Evolutionary conservation across 768 basidiomycete species (phyloP).

Genomic region (Coprinellus micaceus): DNA sequence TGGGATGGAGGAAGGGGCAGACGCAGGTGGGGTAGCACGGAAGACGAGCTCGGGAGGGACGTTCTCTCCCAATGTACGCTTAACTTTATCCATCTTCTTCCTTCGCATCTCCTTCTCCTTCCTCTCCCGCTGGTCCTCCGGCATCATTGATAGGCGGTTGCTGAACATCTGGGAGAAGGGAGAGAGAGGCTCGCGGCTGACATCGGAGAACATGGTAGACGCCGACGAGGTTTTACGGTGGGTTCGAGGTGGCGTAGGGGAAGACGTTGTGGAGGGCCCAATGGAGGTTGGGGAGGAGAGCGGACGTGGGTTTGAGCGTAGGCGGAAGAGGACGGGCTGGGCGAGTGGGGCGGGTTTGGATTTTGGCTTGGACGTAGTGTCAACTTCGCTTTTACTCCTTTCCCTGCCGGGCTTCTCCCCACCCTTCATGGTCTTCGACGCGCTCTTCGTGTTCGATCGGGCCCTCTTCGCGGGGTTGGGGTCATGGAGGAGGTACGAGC

Average conservation of each 20-base stretch:
- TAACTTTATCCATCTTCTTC: constrained; percentile 54
- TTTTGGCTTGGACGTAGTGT: neutral
- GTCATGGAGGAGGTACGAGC: too few relatives aligned
- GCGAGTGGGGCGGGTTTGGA: constrained; percentile 14
- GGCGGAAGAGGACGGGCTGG: constrained; percentile 27
- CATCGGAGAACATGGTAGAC: neutral
- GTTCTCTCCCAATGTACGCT: constrained; percentile 55
- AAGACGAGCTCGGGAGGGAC: constrained; percentile 55
- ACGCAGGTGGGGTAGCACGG: constrained; percentile 7
- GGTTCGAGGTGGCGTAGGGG: neutral
- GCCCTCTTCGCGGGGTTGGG: neutral
- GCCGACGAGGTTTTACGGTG: constrained; percentile 1
- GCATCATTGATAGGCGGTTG: neutral
- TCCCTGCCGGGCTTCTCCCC: too few relatives aligned
- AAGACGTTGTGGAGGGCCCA: neutral
- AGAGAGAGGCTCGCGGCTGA: constrained; percentile 9
- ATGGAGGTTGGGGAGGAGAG: neutral
- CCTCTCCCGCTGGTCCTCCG: neutral
- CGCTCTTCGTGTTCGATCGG: constrained; percentile 2
- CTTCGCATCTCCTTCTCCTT: constrained; percentile 30
- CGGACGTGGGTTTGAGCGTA: constrained; percentile 16
- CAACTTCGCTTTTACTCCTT: constrained; percentile 5
- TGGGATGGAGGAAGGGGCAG: constrained; percentile 1
- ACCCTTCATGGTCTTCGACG: too few relatives aligned
- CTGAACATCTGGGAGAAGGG: constrained; percentile 2